phyloP scores from a whole-genome alignment of 2,329 filamentous ascomycete genomes.

The Fusarium sarcochroum region DNA sequence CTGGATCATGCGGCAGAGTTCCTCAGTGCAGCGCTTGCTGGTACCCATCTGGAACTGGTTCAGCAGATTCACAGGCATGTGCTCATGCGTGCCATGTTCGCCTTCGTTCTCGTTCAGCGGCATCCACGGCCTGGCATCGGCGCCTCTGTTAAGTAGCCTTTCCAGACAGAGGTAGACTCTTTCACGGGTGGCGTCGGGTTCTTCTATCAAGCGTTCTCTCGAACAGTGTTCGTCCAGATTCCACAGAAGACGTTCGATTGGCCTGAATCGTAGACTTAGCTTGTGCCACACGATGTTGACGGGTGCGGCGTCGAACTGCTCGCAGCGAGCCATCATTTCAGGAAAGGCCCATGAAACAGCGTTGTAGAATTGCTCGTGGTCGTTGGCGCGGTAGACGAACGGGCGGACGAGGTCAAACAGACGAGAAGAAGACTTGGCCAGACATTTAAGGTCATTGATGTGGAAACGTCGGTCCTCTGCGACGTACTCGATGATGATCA shows the following conservation, averaged over 20 bases:
- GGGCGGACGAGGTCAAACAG: background rate
- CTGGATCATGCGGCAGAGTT: slow-evolving; percentile 2
- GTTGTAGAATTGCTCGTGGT: background rate
- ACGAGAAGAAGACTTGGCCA: slow-evolving; percentile 6
- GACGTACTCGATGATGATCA: background rate
- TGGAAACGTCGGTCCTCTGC: background rate
- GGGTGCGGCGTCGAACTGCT: background rate
- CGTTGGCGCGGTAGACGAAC: background rate
- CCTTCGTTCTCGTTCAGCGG: too few species aligned
- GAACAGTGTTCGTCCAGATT: background rate
- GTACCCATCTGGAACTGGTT: background rate
- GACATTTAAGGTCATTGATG: background rate
- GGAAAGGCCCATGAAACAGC: background rate
- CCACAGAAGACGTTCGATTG: slow-evolving; percentile 2
- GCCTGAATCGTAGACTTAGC: background rate
- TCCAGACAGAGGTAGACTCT: background rate
- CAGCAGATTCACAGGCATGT: slow-evolving; percentile 2
- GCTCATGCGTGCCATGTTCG: background rate
- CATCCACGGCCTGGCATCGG: background rate
- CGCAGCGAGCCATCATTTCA: slow-evolving; percentile 5
- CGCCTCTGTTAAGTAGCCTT: slow-evolving; percentile 23
- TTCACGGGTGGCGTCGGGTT: background rate
- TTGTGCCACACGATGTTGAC: background rate
- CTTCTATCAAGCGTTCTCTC: too few species aligned
- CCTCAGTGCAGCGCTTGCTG: background rate